These are phyloP conservation scores for Periconia digitata DNA, from an alignment of 2,329 filamentous ascomycete genomes.

Conservation along the genomic window DNA sequence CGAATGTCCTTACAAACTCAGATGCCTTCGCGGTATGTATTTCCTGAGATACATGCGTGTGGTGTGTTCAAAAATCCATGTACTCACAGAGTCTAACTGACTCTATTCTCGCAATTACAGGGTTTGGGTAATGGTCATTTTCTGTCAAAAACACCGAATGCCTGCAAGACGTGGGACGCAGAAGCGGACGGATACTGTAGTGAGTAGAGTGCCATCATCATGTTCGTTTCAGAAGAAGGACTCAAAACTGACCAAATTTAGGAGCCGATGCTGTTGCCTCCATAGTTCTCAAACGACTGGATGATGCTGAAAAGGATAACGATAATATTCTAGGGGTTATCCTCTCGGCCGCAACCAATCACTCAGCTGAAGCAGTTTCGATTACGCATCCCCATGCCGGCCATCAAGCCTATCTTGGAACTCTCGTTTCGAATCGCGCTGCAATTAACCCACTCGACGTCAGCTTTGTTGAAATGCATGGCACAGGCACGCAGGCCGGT, in stretches of 20 bases:
- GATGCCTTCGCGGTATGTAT: conserved; percentile 48
- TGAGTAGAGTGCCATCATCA: no score
- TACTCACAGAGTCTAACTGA: no score
- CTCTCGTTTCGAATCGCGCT: conserved; percentile 29
- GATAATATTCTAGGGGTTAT: conserved; percentile 38
- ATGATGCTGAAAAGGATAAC: conserved; percentile 35
- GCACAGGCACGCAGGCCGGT: conserved; percentile 35
- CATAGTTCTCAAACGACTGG: conserved; percentile 36
- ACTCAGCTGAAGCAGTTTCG: conserved; percentile 35
- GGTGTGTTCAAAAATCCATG: no score
- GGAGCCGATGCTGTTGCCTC: conserved; percentile 29
- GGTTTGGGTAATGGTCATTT: no score
- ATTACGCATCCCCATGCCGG: conserved; percentile 31
- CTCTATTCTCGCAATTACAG: no score
- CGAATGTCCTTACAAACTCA: conserved; percentile 26
- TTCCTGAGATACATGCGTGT: conserved; percentile 1
- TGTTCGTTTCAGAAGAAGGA: no score
- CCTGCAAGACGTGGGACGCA: conserved; percentile 36
- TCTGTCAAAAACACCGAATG: conserved; percentile 24
- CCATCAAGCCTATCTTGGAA: conserved; percentile 19
- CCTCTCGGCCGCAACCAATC: conserved; percentile 32
- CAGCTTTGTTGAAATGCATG: conserved; percentile 34
- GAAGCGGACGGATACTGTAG: conserved; percentile 40
- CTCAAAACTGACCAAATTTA: no score
- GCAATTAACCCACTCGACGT: conserved; percentile 38